Percentiles rank a stretch among this genome's conserved stretches.
phyloP scores from a whole-genome alignment of 2,329 filamentous ascomycete genomes.

The Neodidymelliopsis sp. region DNA sequence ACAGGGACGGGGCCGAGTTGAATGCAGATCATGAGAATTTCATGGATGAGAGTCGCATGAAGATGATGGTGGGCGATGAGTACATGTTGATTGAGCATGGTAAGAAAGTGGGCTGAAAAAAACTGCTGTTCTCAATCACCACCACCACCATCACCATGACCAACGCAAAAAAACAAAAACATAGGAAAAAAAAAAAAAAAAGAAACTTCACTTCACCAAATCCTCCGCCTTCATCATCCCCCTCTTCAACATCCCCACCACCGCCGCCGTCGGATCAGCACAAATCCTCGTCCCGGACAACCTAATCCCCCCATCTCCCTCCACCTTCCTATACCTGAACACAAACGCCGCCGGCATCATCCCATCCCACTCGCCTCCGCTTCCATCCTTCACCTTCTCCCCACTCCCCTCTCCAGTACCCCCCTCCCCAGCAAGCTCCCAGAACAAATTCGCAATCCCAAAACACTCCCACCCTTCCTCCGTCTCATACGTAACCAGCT shows the following conservation, averaged over 20 bases:
- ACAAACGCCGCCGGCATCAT: slow-evolving; percentile 13
- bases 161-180: too few species aligned
- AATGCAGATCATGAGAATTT: slow-evolving; percentile 49
- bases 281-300: slow-evolving; percentile 13
- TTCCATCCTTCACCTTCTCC: slow-evolving; percentile 4
- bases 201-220: slow-evolving; percentile 15
- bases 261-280: slow-evolving; percentile 16
- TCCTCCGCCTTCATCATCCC: slow-evolving; percentile 26
- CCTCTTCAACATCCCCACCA: slow-evolving; percentile 21
- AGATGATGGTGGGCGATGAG: slow-evolving; percentile 58
- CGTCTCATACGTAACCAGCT: slow-evolving; percentile 16
- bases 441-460: slow-evolving; percentile 17
- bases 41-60: slow-evolving; percentile 51
- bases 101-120: slow-evolving; percentile 35
- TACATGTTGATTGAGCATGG: slow-evolving; percentile 51
- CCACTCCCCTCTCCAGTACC: slow-evolving; percentile 14
- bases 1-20: slow-evolving; percentile 53
- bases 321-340: slow-evolving; percentile 15
- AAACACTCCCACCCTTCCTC: slow-evolving; percentile 22
- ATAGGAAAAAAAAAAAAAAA: too few species aligned
- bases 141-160: too few species aligned
- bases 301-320: slow-evolving; percentile 6
- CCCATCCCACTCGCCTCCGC: slow-evolving; percentile 23
- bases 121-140: too few species aligned
- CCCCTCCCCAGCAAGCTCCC: slow-evolving; percentile 14